A percentile compares a stretch with the other conserved stretches of the same genome.
These are phyloP conservation scores for Lepiota subincarnata DNA, from an alignment of 768 basidiomycete genomes.

Conservation along the genomic window DNA sequence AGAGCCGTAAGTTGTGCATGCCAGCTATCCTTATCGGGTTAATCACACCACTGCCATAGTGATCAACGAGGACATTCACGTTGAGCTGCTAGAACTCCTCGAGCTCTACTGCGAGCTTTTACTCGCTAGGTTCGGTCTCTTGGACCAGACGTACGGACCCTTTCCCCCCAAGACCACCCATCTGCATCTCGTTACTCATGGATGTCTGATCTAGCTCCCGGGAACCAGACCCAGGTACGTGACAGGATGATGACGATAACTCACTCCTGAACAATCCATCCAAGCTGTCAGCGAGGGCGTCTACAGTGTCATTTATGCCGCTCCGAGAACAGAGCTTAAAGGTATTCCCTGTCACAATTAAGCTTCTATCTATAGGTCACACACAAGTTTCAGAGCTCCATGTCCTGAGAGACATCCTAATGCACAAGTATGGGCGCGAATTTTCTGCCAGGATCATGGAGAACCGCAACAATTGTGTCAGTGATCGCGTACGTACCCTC, in stretches of 20 bases:
- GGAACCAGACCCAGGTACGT: conserved; percentile 79
- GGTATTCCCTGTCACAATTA: conserved; percentile 35
- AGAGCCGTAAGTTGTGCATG: conserved; percentile 57
- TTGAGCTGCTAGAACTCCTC: conserved; percentile 87
- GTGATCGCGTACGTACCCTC: conserved; percentile 60
- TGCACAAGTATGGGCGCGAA: conserved; percentile 94
- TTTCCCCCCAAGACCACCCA: background rate
- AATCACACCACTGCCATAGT: conserved; percentile 34
- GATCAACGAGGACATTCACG: conserved; percentile 79
- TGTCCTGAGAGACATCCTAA: conserved; percentile 84
- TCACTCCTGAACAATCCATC: background rate
- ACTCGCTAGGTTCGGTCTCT: conserved; percentile 83
- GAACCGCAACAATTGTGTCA: conserved; percentile 77
- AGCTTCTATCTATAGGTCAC: background rate
- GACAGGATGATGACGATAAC: background rate
- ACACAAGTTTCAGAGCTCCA: conserved; percentile 63
- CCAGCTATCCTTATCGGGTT: conserved; percentile 13
- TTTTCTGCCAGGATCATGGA: conserved; percentile 85
- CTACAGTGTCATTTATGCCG: conserved; percentile 84
- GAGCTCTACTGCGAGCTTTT: conserved; percentile 96
- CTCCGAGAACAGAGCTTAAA: conserved; percentile 88
- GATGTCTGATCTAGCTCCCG: conserved; percentile 43
- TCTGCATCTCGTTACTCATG: conserved; percentile 13
- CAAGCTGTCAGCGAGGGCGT: conserved; percentile 68
- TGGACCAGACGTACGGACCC: conserved; percentile 76